phyloP scores from a whole-genome alignment of 2,329 filamentous ascomycete species.

The Plenodomus tracheiphilus region DNA sequence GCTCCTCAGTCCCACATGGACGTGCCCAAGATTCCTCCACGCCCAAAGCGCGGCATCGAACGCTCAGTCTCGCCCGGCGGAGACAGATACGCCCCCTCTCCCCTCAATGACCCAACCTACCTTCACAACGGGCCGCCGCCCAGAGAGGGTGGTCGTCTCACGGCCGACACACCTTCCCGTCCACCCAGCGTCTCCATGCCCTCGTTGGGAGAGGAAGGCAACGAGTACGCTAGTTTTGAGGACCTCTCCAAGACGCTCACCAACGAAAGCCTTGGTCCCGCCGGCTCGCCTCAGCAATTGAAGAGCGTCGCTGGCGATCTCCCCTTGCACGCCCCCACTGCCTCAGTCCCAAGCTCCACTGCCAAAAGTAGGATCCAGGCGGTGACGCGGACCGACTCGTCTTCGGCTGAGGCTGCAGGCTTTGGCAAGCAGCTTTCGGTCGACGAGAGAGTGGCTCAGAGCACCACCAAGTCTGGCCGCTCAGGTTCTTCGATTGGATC shows the following conservation, averaged over 20 bases:
- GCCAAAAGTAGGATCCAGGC: constrained; percentile 81
- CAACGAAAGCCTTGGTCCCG: constrained; percentile 31
- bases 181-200: constrained; percentile 80
- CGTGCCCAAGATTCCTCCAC: constrained; percentile 75
- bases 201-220: constrained; percentile 85
- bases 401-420: constrained; percentile 79
- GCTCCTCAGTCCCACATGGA: constrained; percentile 51
- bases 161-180: constrained; percentile 55
- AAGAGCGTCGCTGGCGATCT: constrained; percentile 78
- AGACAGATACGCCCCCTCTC: constrained; percentile 81
- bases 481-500: constrained; percentile 44
- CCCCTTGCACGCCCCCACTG: constrained; percentile 85
- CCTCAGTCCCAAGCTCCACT: constrained; percentile 77
- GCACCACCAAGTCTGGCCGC: constrained; percentile 23
- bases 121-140: constrained; percentile 44
- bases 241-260: constrained; percentile 41
- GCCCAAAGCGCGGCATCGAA: constrained; percentile 69
- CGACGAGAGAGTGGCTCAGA: constrained; percentile 32
- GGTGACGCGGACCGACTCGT: constrained; percentile 91
- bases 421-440: constrained; percentile 65
- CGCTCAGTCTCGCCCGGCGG: constrained; percentile 77
- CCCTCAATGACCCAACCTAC: constrained; percentile 73
- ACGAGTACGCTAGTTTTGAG: constrained; percentile 75
- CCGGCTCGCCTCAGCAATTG: constrained; percentile 67
- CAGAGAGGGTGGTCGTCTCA: constrained; percentile 40